phyloP scores from a whole-genome alignment of 495 filamentous ascomycete genomes.

The Aspergillus carlsbadensis region DNA sequence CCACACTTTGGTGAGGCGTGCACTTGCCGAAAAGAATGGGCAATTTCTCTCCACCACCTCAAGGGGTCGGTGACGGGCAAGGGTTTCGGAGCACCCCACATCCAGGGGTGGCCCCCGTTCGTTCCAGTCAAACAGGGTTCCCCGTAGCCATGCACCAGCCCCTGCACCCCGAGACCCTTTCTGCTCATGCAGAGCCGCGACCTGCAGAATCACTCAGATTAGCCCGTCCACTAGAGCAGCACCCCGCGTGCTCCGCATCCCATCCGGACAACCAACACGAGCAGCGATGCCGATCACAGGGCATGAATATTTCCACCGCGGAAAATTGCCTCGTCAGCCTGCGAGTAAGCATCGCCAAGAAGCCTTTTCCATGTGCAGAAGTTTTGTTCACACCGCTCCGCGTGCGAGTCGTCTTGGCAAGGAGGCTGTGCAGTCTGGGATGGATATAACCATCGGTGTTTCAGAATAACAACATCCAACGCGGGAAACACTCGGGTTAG shows the following conservation, averaged over 20 bases:
- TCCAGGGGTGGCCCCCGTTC: not conserved
- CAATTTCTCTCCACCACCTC: not conserved
- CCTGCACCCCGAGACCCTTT: not conserved
- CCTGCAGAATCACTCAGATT: conserved; percentile 3
- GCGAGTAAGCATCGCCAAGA: not conserved
- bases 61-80: not conserved
- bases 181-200: not conserved
- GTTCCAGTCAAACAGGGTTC: not conserved
- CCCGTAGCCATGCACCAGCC: not conserved
- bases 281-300: too few species aligned
- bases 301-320: not conserved
- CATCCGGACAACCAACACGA: not conserved
- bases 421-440: not conserved
- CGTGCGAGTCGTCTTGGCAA: not conserved
- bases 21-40: not conserved
- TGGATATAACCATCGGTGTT: too few species aligned
- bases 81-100: conserved; percentile 7
- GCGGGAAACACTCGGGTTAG: not conserved
- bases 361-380: not conserved
- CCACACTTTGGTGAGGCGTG: not conserved
- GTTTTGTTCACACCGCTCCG: not conserved
- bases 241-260: not conserved
- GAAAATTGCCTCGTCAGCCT: not conserved
- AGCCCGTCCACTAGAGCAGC: conserved; percentile 6
- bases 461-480: too few species aligned